phyloP scores from a whole-genome alignment of 208 protist species.

The Acanthamoeba culbertsoni region DNA sequence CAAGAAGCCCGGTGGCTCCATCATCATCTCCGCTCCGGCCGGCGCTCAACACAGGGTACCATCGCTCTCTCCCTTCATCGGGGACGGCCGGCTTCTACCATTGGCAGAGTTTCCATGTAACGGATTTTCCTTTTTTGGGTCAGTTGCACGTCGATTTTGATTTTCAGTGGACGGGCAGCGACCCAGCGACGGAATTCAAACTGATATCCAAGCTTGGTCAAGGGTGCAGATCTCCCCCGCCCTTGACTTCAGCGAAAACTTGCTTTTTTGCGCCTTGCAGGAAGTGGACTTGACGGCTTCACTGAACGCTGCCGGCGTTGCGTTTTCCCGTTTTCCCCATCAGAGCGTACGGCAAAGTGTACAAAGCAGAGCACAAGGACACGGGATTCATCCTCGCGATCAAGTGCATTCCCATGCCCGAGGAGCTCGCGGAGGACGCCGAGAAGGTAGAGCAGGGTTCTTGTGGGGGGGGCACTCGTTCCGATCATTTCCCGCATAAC shows the following conservation, averaged over 20 bases:
- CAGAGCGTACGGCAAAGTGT: constrained; percentile 58
- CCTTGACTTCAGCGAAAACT: too few species aligned
- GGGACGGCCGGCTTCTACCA: too few species aligned
- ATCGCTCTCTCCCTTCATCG: not conserved
- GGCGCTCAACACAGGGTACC: constrained; percentile 25
- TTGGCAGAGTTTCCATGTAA: too few species aligned
- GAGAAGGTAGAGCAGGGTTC: not conserved
- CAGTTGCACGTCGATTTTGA: constrained; percentile 62
- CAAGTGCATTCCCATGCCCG: constrained; percentile 50
- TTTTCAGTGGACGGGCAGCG: constrained; percentile 54
- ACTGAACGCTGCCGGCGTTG: not conserved
- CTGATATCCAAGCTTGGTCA: constrained; percentile 40
- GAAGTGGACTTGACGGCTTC: not conserved
- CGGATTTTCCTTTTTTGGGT: not conserved
- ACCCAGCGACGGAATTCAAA: constrained; percentile 22
- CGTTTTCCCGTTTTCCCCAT: not conserved
- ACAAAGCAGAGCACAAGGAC: constrained; percentile 56
- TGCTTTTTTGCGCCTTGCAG: too few species aligned
- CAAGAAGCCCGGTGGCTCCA: constrained; percentile 27
- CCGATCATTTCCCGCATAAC: too few species aligned
- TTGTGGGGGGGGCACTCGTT: too few species aligned
- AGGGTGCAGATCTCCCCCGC: too few species aligned
- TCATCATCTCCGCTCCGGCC: constrained; percentile 21
- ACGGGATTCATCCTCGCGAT: constrained; percentile 52
- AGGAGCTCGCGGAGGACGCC: not conserved